These are phyloP conservation scores for Microdochium nivale DNA, from an alignment of 2,329 filamentous ascomycete species.

Conservation along the genomic window DNA sequence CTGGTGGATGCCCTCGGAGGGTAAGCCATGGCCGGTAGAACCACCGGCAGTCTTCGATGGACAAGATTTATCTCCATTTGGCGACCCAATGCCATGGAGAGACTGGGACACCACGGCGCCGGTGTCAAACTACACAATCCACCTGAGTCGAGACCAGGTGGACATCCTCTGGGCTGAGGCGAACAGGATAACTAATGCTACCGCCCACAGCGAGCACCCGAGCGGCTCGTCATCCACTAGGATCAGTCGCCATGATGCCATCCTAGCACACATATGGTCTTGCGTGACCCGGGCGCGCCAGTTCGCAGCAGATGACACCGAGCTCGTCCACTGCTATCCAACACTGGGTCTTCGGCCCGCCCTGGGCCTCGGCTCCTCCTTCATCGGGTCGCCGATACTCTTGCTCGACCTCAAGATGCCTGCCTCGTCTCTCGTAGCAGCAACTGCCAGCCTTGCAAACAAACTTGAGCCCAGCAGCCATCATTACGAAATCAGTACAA, in stretches of 20 bases:
- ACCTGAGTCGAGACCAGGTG: constrained; percentile 10
- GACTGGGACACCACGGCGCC: constrained; percentile 11
- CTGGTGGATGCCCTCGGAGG: not conserved
- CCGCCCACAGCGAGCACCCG: not conserved
- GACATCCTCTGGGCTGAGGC: constrained; percentile 2
- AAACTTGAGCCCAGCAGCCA: not conserved
- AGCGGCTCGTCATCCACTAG: not conserved
- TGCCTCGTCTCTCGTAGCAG: not conserved
- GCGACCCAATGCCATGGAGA: constrained; percentile 12
- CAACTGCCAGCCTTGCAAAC: not conserved
- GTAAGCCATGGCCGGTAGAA: not conserved
- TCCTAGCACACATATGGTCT: constrained; percentile 16
- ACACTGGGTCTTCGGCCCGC: constrained; percentile 9
- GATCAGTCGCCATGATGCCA: constrained; percentile 13
- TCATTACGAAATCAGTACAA: not conserved
- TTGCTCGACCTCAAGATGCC: constrained; percentile 14
- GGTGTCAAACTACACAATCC: constrained; percentile 13
- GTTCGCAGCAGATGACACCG: constrained; percentile 1
- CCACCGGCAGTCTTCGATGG: not conserved
- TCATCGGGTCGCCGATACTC: constrained; percentile 12
- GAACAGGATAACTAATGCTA: not conserved
- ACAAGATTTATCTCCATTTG: not conserved
- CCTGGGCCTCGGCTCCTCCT: constrained; percentile 5
- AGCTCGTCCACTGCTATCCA: constrained; percentile 11
- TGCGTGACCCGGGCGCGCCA: constrained; percentile 13